A percentile compares a stretch with the other conserved stretches of the same genome.
phyloP scores from a whole-genome alignment of 345 rosid species.

The Durio zibethinus region DNA sequence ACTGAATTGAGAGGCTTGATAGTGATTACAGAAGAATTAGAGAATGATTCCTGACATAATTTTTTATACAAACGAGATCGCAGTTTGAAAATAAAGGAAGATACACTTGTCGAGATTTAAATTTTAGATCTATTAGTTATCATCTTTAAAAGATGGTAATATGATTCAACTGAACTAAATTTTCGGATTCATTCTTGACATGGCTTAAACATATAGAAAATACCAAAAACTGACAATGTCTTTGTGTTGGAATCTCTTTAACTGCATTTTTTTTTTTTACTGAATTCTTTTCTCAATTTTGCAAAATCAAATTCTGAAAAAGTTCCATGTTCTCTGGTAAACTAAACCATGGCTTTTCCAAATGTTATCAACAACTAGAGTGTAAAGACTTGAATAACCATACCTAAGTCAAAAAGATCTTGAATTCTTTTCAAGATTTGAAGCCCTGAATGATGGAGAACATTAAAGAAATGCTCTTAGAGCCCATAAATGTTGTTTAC shows the following conservation, averaged over 20 bases:
- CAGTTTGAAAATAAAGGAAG: too few species aligned
- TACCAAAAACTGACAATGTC: neutral
- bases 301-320: neutral
- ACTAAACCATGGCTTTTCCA: neutral
- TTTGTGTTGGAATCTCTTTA: neutral
- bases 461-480: neutral
- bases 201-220: neutral
- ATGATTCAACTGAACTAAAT: too few species aligned
- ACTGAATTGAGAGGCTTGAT: neutral
- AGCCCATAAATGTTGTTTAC: neutral
- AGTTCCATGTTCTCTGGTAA: neutral
- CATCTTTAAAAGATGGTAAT: too few species aligned
- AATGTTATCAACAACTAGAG: neutral
- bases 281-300: neutral
- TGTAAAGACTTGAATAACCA: neutral
- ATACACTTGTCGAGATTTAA: too few species aligned
- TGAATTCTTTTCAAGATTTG: neutral
- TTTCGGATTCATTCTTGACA: constrained; percentile 14
- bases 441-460: neutral
- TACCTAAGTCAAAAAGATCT: neutral
- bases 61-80: too few species aligned
- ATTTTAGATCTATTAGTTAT: too few species aligned
- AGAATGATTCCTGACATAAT: constrained; percentile 10
- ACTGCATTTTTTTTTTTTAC: neutral
- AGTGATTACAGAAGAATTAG: constrained; percentile 7